Evolutionary conservation across 73 alveolate species (phyloP).

Genomic region (Paramecium sonneborni): DNA sequence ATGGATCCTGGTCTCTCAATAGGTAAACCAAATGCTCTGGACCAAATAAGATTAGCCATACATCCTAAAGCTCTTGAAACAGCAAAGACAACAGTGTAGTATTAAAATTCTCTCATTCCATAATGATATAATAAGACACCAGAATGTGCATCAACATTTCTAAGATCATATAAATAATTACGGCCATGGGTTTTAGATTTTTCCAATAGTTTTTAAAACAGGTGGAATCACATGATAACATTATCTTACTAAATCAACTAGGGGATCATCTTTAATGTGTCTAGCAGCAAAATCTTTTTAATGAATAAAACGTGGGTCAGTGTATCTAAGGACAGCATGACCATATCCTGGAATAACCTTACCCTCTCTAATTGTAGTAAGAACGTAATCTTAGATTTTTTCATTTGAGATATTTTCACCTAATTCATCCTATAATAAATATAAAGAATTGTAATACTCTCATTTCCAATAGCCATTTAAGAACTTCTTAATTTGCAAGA

Average conservation of each 20-base stretch:
- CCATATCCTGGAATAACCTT: conserved; percentile 90
- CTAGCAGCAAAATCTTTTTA: conserved; percentile 77
- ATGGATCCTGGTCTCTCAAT: conserved; percentile 82
- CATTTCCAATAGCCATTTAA: conserved; percentile 82
- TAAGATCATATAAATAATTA: not conserved
- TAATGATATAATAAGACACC: conserved; percentile 83
- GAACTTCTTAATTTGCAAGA: conserved; percentile 90
- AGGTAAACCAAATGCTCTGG: conserved; percentile 85
- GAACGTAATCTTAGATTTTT: conserved; percentile 74
- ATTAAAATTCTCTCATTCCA: conserved; percentile 77
- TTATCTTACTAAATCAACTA: conserved; percentile 73
- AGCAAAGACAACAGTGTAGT: conserved; percentile 83
- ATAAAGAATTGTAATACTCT: not conserved
- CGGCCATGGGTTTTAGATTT: conserved; percentile 86
- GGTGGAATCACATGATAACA: conserved; percentile 82
- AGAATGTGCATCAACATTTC: conserved; percentile 84
- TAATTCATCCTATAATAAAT: conserved; percentile 52
- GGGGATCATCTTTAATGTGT: conserved; percentile 68
- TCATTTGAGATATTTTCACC: conserved; percentile 81
- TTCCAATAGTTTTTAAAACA: conserved; percentile 71
- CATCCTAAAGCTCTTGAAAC: conserved; percentile 86
- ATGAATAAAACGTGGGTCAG: conserved; percentile 83
- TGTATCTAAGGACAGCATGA: conserved; percentile 86
- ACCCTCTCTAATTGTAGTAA: conserved; percentile 72
- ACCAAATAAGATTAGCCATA: conserved; percentile 79